Percentiles rank a stretch among this genome's conserved stretches.
Conservation (phyloP, 73 alveolate genomes). For the Tetrahymena borealis region DNA sequence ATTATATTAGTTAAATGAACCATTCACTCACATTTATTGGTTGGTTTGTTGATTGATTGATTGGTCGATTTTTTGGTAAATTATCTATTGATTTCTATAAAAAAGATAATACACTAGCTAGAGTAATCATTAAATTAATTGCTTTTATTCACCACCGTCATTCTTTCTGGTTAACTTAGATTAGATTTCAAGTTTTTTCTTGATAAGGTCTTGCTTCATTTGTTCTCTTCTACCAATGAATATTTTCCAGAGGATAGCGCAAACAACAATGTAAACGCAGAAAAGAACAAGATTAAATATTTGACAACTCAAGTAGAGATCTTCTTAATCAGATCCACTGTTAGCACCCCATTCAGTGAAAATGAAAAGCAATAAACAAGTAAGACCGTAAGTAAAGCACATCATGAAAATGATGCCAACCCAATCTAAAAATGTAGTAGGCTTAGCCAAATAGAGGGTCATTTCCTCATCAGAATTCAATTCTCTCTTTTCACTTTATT, state of each 20-base stretch:
- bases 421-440: not conserved
- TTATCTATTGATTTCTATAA: too few relatives aligned
- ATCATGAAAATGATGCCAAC: not conserved
- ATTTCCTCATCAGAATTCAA: not conserved
- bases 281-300: not conserved
- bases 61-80: too few relatives aligned
- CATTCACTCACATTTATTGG: too few relatives aligned
- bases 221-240: not conserved
- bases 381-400: not conserved
- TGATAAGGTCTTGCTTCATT: not conserved
- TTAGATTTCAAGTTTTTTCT: not conserved
- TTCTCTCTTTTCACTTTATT: not conserved
- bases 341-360: constrained; percentile 3
- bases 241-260: not conserved
- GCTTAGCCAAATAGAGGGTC: not conserved
- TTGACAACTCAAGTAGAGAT: not conserved
- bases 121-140: not conserved
- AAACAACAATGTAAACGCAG: not conserved
- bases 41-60: too few relatives aligned
- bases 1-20: too few relatives aligned
- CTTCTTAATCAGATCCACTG: not conserved
- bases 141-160: not conserved
- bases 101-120: too few relatives aligned
- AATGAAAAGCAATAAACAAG: not conserved
- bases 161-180: not conserved